Percentiles rank a stretch among this genome's conserved stretches.
Conservation (phyloP, 192 early-diverging fungal genomes). For the Backusella morwellensis region DNA sequence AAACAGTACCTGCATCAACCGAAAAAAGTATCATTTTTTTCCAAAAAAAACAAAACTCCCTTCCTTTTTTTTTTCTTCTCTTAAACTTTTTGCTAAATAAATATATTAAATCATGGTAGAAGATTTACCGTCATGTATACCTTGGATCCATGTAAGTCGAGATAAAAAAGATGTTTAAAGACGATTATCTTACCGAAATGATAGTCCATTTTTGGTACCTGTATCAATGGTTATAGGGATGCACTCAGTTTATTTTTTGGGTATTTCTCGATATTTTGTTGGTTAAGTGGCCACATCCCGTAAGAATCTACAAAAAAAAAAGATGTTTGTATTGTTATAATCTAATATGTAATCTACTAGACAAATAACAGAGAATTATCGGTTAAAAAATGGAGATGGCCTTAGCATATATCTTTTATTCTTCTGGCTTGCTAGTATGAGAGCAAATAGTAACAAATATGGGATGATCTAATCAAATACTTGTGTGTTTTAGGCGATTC, state of each 20-base stretch:
- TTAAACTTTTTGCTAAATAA: not conserved
- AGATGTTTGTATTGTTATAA: not conserved
- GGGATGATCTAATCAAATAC: not conserved
- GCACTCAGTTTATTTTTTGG: constrained; percentile 42
- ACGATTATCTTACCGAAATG: not conserved
- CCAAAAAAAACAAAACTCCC: not conserved
- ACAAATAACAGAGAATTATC: constrained; percentile 50
- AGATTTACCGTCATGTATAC: not conserved
- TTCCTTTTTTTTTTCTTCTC: not conserved
- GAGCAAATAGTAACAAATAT: not conserved
- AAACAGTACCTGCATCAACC: not conserved
- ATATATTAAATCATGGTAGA: not conserved
- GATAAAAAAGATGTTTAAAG: not conserved
- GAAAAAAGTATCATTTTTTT: not conserved
- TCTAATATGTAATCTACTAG: constrained; percentile 13
- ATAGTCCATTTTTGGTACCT: constrained; percentile 40
- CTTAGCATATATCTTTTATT: constrained; percentile 53
- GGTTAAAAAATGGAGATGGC: constrained; percentile 39
- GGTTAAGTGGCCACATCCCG: constrained; percentile 69
- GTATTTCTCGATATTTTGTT: constrained; percentile 59
- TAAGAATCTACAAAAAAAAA: constrained; percentile 36
- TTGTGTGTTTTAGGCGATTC: constrained; percentile 51
- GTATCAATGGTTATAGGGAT: constrained; percentile 41
- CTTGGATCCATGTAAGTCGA: constrained; percentile 13
- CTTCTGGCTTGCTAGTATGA: constrained; percentile 56